A percentile compares a stretch with the other conserved stretches of the same genome.
phyloP scores from a whole-genome alignment of 352 stramenopile species.

The Phytophthora boehmeriae region DNA sequence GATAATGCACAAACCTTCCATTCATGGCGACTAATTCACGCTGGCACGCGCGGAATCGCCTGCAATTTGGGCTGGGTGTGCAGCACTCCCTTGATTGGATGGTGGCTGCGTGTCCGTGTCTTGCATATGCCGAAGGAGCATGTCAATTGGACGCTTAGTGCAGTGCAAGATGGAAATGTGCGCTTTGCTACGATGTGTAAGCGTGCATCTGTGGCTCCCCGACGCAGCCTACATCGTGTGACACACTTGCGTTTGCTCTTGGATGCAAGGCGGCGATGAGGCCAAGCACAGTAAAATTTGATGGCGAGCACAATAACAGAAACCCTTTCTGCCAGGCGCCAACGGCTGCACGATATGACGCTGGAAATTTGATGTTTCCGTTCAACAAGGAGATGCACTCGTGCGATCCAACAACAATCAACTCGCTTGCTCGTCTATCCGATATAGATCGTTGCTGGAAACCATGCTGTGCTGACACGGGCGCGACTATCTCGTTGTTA shows the following conservation, averaged over 20 bases:
- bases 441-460: no score
- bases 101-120: slow-evolving; percentile 14
- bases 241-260: slow-evolving; percentile 6
- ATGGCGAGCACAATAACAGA: not conserved
- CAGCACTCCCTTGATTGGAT: slow-evolving; percentile 6
- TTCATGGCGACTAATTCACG: not conserved
- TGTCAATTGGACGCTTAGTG: slow-evolving; percentile 27
- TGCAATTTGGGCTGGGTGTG: slow-evolving; percentile 1
- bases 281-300: no score
- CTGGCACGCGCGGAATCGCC: not conserved
- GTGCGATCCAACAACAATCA: no score
- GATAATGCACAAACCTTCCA: not conserved
- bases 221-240: slow-evolving; percentile 24
- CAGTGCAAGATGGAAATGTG: slow-evolving; percentile 20
- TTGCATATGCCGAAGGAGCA: not conserved
- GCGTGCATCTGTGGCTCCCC: slow-evolving; percentile 11
- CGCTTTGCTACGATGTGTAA: slow-evolving; percentile 32
- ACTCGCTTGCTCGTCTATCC: no score
- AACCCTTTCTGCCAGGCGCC: not conserved
- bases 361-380: no score
- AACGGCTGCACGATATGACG: no score
- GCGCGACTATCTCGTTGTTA: no score
- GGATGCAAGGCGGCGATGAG: not conserved
- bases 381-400: no score
- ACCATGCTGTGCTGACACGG: no score